Evolutionary conservation across 108 stramenopile species (phyloP), one percentile per base, ranked within the genome.

Genomic region (Skeletonema costatum): DNA sequence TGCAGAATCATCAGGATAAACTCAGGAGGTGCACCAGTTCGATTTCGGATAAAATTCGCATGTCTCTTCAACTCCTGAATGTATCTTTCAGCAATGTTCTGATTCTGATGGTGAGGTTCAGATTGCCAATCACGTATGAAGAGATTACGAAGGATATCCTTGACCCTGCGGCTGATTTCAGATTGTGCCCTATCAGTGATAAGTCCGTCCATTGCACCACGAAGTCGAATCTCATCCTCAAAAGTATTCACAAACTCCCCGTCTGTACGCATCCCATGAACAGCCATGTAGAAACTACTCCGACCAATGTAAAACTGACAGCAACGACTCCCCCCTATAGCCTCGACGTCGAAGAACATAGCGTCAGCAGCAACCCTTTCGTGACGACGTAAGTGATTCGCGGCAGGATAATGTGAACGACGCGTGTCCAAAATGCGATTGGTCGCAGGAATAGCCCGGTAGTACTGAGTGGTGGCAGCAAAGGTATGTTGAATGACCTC

Each of bases 181-280:
- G 39, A 63, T 25, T 76, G 25, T 3, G 81, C 81, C 1, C 73
- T 29, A 65, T 77, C 71, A 13, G 50, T 19, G 50, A 81, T 50
- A 17, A 82, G 70, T 31, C 39, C 2, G 30, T 36, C n/a, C 68
- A 48, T 46, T 36, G 73, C 71, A 33, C 76, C 80, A 36, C 74
- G 13, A 36, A 60, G n/a, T 3, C 85, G 75, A n/a, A 85, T 76
- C 50, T 60, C 44, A 38, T 85, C 78, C 51, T 71, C 56, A 12
- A 74, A 61, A 2, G 66, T 71, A 30, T 51, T 32, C 35, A 60
- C 51, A n/a, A 85, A 80, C 32, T 80, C 42, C 10, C 30, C 17
- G 2, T 77, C 39, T 6, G 71, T 59, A 6, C 3, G 39, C 41
- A 83, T 65, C 1, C 81, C 81, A 44, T 72, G 64, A n/a, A 76